Base-by-base conservation (phyloP, 2,329 filamentous ascomycete genomes). In the Chalaropsis thielavioides region DNA sequence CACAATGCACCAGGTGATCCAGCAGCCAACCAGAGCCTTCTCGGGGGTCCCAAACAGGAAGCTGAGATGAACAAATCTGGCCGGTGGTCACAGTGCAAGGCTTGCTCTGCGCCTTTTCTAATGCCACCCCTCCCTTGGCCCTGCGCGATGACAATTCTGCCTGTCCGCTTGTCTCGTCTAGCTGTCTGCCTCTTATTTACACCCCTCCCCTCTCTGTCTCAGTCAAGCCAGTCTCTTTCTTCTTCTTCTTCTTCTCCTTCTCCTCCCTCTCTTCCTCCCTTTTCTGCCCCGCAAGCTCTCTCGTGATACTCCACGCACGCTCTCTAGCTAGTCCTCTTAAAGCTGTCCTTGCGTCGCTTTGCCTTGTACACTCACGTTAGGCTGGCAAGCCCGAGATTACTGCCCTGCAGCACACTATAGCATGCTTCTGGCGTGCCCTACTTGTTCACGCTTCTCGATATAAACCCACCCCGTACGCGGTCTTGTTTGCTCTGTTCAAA, bases 131-230 rank as follows among this genome's bases (percentile, higher is more conserved):
- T 58, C 54, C 54, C 54, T 22, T 38, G 27, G n/a, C 17, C 54
- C n/a, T n/a, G 6, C 27, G 27, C 15, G 27, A 35, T 58, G 54
- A 58, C n/a, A 38, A 58, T 58, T 58, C 27, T 31, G 17, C 31
- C 54, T 58, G 17, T 7, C 31, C 17, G 27, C 27, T 58, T 17
- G 54, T n/a, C 54, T 58, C 31, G 54, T n/a, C 54, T 51, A 22
- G 24, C 46, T 51, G 22, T 27, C 11, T 51, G 22, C n/a, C 11
- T 51, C 27, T 38, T 58, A 58, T 58, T 10, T 15, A 19, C 54
- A 58, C 54, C 54, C 54, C 54, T 58, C 22, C 46, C 46, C 46
- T 51, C 24, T 19, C 46, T 51, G 15, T 58, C 54, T 58, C 49
- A 46, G 43, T 46, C 43, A n/a, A 17, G 35, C 43, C 3, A 46